A percentile compares a stretch with the other conserved stretches of the same genome.
Conservation (phyloP, 225 moss, liverwort and hornwort genomes). For the Physcomitrium patens region DNA sequence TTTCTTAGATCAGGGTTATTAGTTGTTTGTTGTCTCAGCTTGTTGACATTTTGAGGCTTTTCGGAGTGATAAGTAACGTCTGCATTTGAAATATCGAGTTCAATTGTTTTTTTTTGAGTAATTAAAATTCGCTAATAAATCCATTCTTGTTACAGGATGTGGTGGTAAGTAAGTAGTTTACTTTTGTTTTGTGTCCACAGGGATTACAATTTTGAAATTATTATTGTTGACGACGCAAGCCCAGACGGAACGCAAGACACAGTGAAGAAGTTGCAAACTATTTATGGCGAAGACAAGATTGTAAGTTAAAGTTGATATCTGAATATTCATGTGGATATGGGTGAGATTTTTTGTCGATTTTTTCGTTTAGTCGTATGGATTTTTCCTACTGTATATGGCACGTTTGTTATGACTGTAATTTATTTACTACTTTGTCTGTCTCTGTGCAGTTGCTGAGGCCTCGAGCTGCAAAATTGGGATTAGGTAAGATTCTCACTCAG, state of each 20-base stretch:
- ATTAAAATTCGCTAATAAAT: not conserved
- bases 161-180: constrained; percentile 5
- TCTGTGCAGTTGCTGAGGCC: constrained; percentile 81
- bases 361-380: constrained; percentile 11
- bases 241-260: constrained; percentile 91
- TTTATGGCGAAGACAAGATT: constrained; percentile 77
- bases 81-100: not conserved
- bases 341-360: constrained; percentile 24
- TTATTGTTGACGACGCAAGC: constrained; percentile 90
- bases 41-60: not conserved
- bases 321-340: not conserved
- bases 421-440: constrained; percentile 8
- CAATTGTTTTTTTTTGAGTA: too few species aligned
- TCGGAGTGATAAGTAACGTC: not conserved
- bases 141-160: not conserved
- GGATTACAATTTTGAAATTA: constrained; percentile 78
- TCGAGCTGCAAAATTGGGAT: constrained; percentile 81
- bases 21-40: not conserved
- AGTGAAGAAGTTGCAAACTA: constrained; percentile 68
- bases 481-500: constrained; percentile 49
- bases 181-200: constrained; percentile 43
- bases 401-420: not conserved
- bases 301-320: constrained; percentile 41
- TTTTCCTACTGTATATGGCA: not conserved
- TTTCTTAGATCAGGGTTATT: constrained; percentile 1